These are phyloP conservation scores for Saccharum officinarum DNA, from an alignment of 176 grass and related monocot genomes.

Conservation along the genomic window DNA sequence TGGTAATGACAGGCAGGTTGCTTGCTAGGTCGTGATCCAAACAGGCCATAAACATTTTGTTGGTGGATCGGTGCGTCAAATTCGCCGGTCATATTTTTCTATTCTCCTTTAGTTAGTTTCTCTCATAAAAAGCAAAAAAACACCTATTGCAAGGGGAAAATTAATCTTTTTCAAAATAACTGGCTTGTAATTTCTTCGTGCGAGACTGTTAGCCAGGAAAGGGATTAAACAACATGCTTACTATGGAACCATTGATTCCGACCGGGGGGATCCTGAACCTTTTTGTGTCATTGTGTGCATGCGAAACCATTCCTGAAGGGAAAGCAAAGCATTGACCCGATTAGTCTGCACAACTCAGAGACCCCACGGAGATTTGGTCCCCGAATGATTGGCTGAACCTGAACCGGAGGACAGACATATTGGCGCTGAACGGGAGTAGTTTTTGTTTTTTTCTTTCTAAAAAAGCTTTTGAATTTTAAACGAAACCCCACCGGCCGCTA, in stretches of 20 bases:
- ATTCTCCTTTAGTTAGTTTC: too few relatives aligned
- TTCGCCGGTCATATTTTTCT: too few relatives aligned
- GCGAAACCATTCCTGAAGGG: background rate
- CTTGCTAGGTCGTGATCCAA: too few relatives aligned
- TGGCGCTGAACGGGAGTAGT: too few relatives aligned
- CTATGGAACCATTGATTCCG: too few relatives aligned
- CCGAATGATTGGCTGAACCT: background rate
- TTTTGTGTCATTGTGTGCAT: background rate
- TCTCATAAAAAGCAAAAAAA: background rate
- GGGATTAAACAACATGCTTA: background rate
- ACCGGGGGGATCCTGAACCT: background rate
- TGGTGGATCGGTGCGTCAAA: too few relatives aligned
- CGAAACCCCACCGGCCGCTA: background rate
- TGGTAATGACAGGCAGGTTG: too few relatives aligned
- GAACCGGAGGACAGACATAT: background rate
- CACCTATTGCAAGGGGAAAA: background rate
- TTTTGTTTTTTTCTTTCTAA: too few relatives aligned
- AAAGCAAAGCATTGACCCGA: background rate
- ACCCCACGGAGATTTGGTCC: background rate
- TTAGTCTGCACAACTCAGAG: background rate
- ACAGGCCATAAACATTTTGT: too few relatives aligned
- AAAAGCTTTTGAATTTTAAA: background rate
- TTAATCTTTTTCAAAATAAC: background rate
- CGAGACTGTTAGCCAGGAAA: background rate
- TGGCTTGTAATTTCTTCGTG: background rate